Evolutionary conservation across 768 basidiomycete genomes (phyloP).

Genomic region (Boletus rex-veris): DNA sequence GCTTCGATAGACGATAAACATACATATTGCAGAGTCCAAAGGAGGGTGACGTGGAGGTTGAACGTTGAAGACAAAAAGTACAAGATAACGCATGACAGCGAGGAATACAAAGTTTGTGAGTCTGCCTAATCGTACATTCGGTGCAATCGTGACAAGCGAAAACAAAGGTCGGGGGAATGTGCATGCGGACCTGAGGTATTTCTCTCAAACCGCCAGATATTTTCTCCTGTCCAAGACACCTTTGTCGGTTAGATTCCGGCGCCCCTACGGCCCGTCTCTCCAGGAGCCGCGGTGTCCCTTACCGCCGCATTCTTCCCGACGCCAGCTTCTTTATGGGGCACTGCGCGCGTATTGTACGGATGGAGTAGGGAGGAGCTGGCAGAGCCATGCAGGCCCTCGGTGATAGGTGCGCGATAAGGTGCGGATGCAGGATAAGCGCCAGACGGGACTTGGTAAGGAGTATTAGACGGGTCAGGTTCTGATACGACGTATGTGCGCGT

Average conservation of each 20-base stretch:
- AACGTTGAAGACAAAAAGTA: background rate
- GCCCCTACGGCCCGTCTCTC: constrained; percentile 37
- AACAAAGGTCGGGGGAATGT: background rate
- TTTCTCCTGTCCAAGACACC: constrained; percentile 29
- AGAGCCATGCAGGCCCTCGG: constrained; percentile 39
- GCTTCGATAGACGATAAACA: background rate
- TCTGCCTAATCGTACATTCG: constrained; percentile 26
- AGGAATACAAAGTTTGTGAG: background rate
- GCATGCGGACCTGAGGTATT: background rate
- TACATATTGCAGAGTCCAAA: background rate
- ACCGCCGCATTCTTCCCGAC: constrained; percentile 48
- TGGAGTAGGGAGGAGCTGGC: constrained; percentile 43
- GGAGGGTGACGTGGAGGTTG: too few relatives aligned
- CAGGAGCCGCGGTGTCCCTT: constrained; percentile 41
- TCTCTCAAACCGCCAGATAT: constrained; percentile 15
- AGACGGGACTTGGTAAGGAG: constrained; percentile 65
- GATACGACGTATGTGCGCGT: constrained; percentile 71
- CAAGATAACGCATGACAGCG: constrained; percentile 9
- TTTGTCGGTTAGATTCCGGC: too few relatives aligned
- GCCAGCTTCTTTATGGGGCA: constrained; percentile 40
- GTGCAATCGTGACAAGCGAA: constrained; percentile 10
- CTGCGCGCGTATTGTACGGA: constrained; percentile 37
- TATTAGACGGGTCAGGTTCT: constrained; percentile 60
- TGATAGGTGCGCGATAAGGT: constrained; percentile 42
- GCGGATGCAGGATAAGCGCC: constrained; percentile 59